These are phyloP conservation scores for Amaranthus palmeri DNA, from an alignment of 148 eudicot species.

Conservation along the genomic window DNA sequence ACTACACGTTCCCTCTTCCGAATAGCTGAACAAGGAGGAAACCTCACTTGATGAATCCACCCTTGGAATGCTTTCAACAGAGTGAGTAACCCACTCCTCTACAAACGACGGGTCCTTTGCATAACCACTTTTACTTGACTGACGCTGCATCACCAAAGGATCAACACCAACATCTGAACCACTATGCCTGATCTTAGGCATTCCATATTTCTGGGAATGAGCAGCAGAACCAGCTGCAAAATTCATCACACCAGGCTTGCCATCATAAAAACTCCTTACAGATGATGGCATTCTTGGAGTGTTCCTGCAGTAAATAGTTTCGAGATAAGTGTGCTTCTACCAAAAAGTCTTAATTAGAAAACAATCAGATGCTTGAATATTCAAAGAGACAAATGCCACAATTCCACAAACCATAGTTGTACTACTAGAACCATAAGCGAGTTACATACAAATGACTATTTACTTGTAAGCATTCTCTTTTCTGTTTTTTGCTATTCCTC, in stretches of 20 bases:
- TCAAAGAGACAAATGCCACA: background rate
- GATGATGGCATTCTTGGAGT: conserved; percentile 23
- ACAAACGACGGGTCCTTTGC: conserved; percentile 26
- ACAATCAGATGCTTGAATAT: background rate
- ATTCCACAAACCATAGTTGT: background rate
- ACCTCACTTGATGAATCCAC: conserved; percentile 32
- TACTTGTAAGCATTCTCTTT: background rate
- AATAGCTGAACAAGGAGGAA: conserved; percentile 32
- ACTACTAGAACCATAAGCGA: background rate
- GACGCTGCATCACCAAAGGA: conserved; percentile 26
- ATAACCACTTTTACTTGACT: conserved; percentile 26
- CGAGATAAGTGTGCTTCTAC: background rate
- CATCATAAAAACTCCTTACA: background rate
- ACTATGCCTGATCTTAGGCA: conserved; percentile 8
- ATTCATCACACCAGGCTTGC: conserved; percentile 4
- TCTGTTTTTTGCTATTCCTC: background rate
- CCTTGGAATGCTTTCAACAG: conserved; percentile 33
- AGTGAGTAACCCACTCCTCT: conserved; percentile 35
- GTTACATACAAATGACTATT: background rate
- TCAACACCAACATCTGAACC: conserved; percentile 16
- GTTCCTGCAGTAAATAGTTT: conserved; percentile 21
- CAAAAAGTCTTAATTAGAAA: background rate
- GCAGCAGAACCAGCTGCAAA: conserved; percentile 10
- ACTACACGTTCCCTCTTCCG: conserved; percentile 36
- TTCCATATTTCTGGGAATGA: conserved; percentile 10